Percentiles rank a stretch among this genome's conserved stretches.
Conservation (phyloP, 306 rosid genomes). For the Malus sieversii region DNA sequence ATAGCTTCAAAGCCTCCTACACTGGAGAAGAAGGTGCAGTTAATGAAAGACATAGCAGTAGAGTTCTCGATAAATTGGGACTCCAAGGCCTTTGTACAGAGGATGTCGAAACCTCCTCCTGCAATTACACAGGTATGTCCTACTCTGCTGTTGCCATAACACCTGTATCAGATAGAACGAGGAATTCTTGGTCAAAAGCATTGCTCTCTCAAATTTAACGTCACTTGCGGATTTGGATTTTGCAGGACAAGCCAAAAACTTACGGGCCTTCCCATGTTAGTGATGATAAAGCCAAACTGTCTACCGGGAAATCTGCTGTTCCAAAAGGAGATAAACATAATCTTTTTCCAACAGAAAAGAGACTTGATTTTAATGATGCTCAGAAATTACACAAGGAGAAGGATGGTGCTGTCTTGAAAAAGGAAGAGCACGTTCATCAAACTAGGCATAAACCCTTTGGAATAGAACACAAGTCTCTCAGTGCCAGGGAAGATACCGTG, state of each 20-base stretch:
- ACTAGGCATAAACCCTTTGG: slow-evolving; percentile 28
- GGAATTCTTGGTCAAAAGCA: neutral
- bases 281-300: slow-evolving; percentile 23
- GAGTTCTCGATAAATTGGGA: slow-evolving; percentile 89
- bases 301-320: slow-evolving; percentile 28
- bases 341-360: slow-evolving; percentile 14
- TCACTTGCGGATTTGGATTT: slow-evolving; percentile 17
- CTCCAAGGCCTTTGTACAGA: slow-evolving; percentile 61
- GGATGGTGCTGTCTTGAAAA: slow-evolving; percentile 25
- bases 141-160: slow-evolving; percentile 6
- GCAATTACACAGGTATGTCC: slow-evolving; percentile 42
- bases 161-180: neutral
- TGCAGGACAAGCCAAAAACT: slow-evolving; percentile 55
- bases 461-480: slow-evolving; percentile 31
- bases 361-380: slow-evolving; percentile 18
- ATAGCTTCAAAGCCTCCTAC: slow-evolving; percentile 55
- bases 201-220: slow-evolving; percentile 5
- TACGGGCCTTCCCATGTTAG: slow-evolving; percentile 18
- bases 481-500: slow-evolving; percentile 29
- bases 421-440: slow-evolving; percentile 11
- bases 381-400: slow-evolving; percentile 33
- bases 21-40: slow-evolving; percentile 61
- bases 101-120: slow-evolving; percentile 64
- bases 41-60: slow-evolving; percentile 66
- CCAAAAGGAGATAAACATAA: slow-evolving; percentile 39